A percentile compares a stretch with the other conserved stretches of the same genome.
These are phyloP conservation scores for Raphidocelis subcapitata DNA, from an alignment of 139 green algal species.

Conservation along the genomic window DNA sequence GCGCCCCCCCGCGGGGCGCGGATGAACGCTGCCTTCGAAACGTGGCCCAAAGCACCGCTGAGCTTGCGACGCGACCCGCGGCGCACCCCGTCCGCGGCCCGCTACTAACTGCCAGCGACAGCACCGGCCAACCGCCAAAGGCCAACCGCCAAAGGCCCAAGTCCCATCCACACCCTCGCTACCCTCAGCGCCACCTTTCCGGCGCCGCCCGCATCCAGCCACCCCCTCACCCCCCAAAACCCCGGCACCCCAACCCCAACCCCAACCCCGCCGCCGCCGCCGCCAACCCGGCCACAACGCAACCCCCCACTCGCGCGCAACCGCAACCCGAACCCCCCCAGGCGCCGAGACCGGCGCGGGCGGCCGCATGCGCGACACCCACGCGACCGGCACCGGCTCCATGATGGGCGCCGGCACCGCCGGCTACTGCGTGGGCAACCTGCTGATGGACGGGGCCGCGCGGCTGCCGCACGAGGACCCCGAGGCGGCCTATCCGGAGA, in stretches of 20 bases:
- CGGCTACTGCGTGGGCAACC: conserved; percentile 97
- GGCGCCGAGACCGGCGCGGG: conserved; percentile 96
- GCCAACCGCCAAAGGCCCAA: no score
- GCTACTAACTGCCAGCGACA: conserved; percentile 33
- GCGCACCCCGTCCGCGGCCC: not conserved
- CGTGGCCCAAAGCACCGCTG: conserved; percentile 10
- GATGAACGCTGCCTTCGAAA: conserved; percentile 28
- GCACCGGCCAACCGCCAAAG: no score
- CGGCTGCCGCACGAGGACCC: conserved; percentile 24
- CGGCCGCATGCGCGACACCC: conserved; percentile 97
- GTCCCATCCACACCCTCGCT: no score
- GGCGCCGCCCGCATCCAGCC: no score
- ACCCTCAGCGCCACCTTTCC: no score
- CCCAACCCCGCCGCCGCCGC: no score
- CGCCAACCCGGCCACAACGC: no score
- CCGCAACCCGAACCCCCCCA: no score
- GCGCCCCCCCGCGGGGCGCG: not conserved
- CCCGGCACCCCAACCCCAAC: no score
- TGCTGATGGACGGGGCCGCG: conserved; percentile 64
- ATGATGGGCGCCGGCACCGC: conserved; percentile 93
- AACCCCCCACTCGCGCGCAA: no score
- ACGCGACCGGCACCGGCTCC: conserved; percentile 95
- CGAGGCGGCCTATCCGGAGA: not conserved
- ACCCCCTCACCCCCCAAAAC: no score
- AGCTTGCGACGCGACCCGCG: conserved; percentile 29